Percentiles rank a stretch among this genome's conserved stretches.
Conservation (phyloP, 1,284 basidiomycete species). For the Marasmius oreades region DNA sequence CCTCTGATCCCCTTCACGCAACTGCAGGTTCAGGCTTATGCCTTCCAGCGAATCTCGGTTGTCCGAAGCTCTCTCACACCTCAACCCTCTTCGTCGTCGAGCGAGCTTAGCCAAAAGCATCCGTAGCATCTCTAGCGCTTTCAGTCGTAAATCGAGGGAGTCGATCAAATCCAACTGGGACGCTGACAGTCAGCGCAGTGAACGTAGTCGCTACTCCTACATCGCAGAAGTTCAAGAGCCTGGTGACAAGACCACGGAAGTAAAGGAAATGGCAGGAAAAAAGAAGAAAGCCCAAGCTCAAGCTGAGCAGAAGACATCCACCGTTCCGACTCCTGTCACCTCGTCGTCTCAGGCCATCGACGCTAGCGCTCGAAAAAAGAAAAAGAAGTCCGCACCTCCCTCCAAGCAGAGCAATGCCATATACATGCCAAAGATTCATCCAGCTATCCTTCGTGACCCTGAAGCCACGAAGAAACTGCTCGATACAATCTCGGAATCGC, state of each 20-base stretch:
- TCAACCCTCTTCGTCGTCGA: constrained; percentile 34
- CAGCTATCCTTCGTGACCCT: constrained; percentile 55
- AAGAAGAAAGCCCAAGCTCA: neutral
- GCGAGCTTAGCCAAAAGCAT: constrained; percentile 36
- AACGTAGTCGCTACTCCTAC: neutral
- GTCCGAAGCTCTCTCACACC: neutral
- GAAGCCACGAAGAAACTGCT: constrained; percentile 60
- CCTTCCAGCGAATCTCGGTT: constrained; percentile 3
- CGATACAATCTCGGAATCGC: constrained; percentile 64
- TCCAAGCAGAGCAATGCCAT: constrained; percentile 29
- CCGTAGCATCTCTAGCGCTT: constrained; percentile 28
- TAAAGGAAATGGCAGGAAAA: neutral
- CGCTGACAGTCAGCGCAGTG: neutral
- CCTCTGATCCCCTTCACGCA: neutral
- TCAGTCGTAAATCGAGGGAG: constrained; percentile 1
- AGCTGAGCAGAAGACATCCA: neutral
- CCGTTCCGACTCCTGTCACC: neutral
- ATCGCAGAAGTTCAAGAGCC: neutral
- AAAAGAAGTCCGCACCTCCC: neutral
- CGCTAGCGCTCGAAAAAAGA: neutral
- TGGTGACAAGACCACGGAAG: neutral
- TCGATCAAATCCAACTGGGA: neutral
- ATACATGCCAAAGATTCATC: constrained; percentile 50
- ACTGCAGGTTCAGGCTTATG: neutral
- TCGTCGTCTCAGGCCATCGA: neutral